phyloP scores from a whole-genome alignment of 768 basidiomycete species.

The Strobilomyces echinocephalus region DNA sequence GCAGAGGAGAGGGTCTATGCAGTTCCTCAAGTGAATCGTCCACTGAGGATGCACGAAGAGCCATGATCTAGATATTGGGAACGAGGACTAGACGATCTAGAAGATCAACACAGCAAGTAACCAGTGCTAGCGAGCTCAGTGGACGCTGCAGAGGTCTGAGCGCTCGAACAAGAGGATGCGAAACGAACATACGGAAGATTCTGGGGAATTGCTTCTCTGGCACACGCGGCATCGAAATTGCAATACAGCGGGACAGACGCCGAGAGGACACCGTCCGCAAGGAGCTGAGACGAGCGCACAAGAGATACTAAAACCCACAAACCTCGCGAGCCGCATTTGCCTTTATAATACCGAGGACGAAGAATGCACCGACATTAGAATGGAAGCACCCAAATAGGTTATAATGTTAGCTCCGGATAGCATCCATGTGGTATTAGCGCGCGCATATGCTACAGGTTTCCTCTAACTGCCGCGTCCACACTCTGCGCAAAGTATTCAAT shows the following conservation, averaged over 20 bases:
- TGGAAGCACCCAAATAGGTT: constrained; percentile 17
- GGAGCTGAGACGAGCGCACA: background rate
- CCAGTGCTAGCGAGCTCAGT: constrained; percentile 2
- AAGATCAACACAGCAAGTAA: background rate
- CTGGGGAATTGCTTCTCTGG: constrained; percentile 21
- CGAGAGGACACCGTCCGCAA: background rate
- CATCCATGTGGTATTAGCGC: constrained; percentile 24
- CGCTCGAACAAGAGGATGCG: background rate
- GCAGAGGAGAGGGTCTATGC: background rate
- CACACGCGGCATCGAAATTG: constrained; percentile 17
- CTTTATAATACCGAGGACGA: constrained; percentile 18
- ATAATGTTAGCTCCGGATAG: constrained; percentile 18
- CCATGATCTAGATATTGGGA: constrained; percentile 14
- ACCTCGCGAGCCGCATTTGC: constrained; percentile 9
- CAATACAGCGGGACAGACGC: constrained; percentile 9
- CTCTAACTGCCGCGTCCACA: constrained; percentile 78
- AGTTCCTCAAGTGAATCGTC: constrained; percentile 15
- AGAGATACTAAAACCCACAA: constrained; percentile 5
- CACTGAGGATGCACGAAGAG: constrained; percentile 1
- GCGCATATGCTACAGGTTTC: constrained; percentile 48
- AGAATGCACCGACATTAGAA: constrained; percentile 21
- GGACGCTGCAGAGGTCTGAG: background rate
- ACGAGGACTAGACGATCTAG: background rate
- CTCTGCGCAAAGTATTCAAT: constrained; percentile 88
- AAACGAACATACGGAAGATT: constrained; percentile 15